phyloP scores from a whole-genome alignment of 208 protist species.

The Trypanosomatidae sp. region DNA sequence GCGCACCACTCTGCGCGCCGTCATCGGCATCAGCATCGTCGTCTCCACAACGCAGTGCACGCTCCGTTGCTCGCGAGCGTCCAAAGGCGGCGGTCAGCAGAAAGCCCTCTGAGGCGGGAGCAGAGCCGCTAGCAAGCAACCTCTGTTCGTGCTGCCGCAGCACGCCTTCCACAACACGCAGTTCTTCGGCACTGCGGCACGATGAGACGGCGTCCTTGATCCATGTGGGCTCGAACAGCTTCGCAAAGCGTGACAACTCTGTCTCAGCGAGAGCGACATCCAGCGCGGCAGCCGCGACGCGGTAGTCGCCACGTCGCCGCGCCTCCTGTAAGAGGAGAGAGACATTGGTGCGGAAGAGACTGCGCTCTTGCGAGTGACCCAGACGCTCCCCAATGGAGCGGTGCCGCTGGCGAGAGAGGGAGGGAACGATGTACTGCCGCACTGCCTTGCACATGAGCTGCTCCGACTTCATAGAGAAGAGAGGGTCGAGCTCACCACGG shows the following conservation, averaged over 20 bases:
- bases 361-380: constrained; percentile 39
- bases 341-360: constrained; percentile 46
- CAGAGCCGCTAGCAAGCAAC: constrained; percentile 18
- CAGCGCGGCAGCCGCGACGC: constrained; percentile 49
- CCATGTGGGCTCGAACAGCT: constrained; percentile 57
- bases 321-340: constrained; percentile 77
- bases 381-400: constrained; percentile 16
- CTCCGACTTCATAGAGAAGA: constrained; percentile 47
- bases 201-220: constrained; percentile 64
- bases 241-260: constrained; percentile 5
- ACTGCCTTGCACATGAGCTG: constrained; percentile 37
- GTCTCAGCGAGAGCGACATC: constrained; percentile 36
- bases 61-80: constrained; percentile 13
- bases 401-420: constrained; percentile 17
- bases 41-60: constrained; percentile 15
- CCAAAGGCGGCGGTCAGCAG: constrained; percentile 25
- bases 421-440: constrained; percentile 34
- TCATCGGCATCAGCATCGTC: constrained; percentile 6
- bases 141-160: constrained; percentile 29
- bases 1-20: background rate
- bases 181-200: constrained; percentile 45
- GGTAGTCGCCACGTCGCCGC: constrained; percentile 27
- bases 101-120: constrained; percentile 13
- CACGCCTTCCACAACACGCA: constrained; percentile 38
- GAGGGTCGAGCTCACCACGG: constrained; percentile 33